phyloP scores from a whole-genome alignment of 257 asterid species.

The Solanum sejunctum region DNA sequence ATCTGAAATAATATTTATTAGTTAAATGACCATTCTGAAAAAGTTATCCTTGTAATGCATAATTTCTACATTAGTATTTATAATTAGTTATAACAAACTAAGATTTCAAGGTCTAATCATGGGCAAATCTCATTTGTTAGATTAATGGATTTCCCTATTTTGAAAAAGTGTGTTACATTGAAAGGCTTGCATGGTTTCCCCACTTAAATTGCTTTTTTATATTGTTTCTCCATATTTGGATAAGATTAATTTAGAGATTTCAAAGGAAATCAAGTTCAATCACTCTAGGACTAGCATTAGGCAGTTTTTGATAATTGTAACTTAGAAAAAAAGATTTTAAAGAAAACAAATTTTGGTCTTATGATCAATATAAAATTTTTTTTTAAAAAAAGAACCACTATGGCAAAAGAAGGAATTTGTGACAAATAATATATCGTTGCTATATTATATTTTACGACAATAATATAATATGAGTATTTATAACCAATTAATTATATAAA shows the following conservation, averaged over 20 bases:
- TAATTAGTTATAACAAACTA: background rate
- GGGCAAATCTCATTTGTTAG: background rate
- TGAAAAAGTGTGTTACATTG: background rate
- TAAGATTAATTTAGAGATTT: background rate
- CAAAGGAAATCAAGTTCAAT: background rate
- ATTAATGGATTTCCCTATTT: background rate
- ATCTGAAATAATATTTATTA: background rate
- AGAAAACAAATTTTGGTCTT: background rate
- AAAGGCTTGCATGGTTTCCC: background rate
- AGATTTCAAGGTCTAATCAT: background rate
- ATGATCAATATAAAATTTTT: background rate
- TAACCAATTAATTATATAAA: background rate
- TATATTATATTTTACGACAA: fast-evolving
- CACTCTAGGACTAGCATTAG: background rate
- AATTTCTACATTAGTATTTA: background rate
- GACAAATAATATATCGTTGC: no score
- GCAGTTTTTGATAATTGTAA: background rate
- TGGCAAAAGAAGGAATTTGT: no score
- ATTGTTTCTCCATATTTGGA: background rate
- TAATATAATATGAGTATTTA: background rate
- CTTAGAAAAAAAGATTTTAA: background rate
- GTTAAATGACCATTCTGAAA: background rate
- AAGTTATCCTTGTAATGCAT: background rate
- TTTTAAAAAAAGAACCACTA: background rate
- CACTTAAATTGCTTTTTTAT: background rate